Conservation (phyloP, 2,329 filamentous ascomycete species). For the Aurifilum marmelostoma region DNA sequence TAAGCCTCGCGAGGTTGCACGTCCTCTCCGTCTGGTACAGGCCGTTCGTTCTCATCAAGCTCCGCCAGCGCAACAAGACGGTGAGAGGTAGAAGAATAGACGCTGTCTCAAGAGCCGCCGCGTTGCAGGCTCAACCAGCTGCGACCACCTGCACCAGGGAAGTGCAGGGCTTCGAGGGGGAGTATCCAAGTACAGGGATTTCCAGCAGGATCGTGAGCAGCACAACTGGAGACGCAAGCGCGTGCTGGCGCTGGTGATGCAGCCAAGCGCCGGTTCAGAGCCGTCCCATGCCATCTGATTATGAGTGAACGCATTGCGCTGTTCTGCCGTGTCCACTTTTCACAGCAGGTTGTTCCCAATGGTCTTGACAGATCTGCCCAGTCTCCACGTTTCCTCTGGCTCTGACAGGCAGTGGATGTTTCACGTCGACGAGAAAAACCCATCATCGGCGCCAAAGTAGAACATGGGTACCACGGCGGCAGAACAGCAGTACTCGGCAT, state of each 20-base stretch:
- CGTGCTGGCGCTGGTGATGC: constrained; percentile 17
- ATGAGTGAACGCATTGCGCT: not conserved
- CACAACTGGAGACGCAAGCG: constrained; percentile 11
- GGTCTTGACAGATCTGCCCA: not conserved
- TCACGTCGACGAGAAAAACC: not conserved
- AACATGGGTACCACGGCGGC: constrained; percentile 1
- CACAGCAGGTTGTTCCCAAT: not conserved
- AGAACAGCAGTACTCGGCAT: not conserved
- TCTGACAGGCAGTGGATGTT: constrained; percentile 5
- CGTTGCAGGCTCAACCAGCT: constrained; percentile 6
- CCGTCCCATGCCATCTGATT: not conserved
- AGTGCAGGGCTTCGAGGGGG: not conserved
- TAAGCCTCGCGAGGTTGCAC: not conserved
- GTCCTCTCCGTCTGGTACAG: not conserved
- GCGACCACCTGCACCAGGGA: constrained; percentile 20
- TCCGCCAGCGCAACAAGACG: not conserved
- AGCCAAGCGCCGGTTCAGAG: constrained; percentile 16
- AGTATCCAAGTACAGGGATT: not conserved
- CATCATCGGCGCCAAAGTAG: constrained; percentile 4
- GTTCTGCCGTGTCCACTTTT: not conserved
- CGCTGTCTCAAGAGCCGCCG: constrained; percentile 30
- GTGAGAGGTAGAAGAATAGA: not conserved
- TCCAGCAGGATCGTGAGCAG: not conserved
- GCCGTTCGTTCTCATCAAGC: constrained; percentile 4
- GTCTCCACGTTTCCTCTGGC: not conserved